Conservation (phyloP, 1,139 yeast species). For the Arxiozyma heterogenica region DNA sequence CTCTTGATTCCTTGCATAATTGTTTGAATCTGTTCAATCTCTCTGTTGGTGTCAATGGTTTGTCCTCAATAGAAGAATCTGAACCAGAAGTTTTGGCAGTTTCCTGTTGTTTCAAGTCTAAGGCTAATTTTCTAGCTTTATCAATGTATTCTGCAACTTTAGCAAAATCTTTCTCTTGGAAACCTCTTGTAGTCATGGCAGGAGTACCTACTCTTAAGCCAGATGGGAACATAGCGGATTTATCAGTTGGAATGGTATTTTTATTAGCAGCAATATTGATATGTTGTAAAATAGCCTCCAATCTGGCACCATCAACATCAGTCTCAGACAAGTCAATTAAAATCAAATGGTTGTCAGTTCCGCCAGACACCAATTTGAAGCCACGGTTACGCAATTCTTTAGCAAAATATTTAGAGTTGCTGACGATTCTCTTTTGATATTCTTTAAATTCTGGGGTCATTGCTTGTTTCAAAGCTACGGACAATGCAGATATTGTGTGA, state of each 20-base stretch:
- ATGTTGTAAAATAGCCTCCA: slow-evolving; percentile 82
- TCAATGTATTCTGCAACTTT: slow-evolving; percentile 73
- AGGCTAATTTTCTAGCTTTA: slow-evolving; percentile 61
- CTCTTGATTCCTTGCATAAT: slow-evolving; percentile 50
- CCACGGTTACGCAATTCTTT: slow-evolving; percentile 57
- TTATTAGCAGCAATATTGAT: slow-evolving; percentile 91
- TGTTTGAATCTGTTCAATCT: slow-evolving; percentile 55
- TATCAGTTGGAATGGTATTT: slow-evolving; percentile 94
- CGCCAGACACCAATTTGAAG: slow-evolving; percentile 75
- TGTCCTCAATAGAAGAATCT: background rate
- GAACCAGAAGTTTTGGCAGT: slow-evolving; percentile 37
- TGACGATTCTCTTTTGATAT: slow-evolving; percentile 74
- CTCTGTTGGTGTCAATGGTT: slow-evolving; percentile 39
- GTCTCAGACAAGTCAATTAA: slow-evolving; percentile 76
- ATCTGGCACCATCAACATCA: slow-evolving; percentile 90
- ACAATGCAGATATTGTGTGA: slow-evolving; percentile 92
- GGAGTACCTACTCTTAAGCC: slow-evolving; percentile 97
- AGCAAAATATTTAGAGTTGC: slow-evolving; percentile 74
- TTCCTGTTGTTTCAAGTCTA: slow-evolving; percentile 48
- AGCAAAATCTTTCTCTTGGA: slow-evolving; percentile 66
- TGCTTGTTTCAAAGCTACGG: slow-evolving; percentile 91
- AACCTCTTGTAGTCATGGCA: slow-evolving; percentile 96
- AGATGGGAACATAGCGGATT: slow-evolving; percentile 88
- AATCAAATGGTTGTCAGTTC: slow-evolving; percentile 92
- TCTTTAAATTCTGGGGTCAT: slow-evolving; percentile 73